Evolutionary conservation across 2,329 filamentous ascomycete species (phyloP).

Genomic region (Cladorrhinum sp.): DNA sequence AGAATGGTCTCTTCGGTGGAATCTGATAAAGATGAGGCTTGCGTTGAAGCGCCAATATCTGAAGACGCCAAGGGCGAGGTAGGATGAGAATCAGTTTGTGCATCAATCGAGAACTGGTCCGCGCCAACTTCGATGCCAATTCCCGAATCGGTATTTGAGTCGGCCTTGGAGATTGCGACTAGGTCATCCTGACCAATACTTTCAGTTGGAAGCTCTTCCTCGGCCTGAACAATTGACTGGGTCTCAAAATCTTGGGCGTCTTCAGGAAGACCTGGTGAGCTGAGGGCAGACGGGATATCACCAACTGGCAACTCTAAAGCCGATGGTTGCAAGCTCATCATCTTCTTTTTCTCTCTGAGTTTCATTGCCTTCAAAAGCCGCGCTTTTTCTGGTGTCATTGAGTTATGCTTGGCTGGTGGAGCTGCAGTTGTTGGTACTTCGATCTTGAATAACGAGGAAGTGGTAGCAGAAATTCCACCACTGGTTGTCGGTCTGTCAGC

Average conservation of each 20-base stretch:
- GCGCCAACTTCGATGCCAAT: conserved; percentile 50
- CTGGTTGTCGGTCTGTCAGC: conserved; percentile 35
- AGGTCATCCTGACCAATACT: conserved; percentile 33
- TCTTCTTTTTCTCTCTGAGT: conserved; percentile 75
- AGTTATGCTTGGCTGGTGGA: conserved; percentile 43
- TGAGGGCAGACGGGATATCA: conserved; percentile 28
- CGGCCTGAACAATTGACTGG: conserved; percentile 25
- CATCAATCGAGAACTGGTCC: conserved; percentile 48
- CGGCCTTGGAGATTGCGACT: conserved; percentile 34
- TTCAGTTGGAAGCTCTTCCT: conserved; percentile 27
- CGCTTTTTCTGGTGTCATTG: conserved; percentile 83
- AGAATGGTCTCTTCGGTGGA: conserved; percentile 59
- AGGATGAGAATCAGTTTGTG: conserved; percentile 56
- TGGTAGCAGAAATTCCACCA: conserved; percentile 39
- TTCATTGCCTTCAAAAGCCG: conserved; percentile 93
- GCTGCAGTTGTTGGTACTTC: conserved; percentile 36
- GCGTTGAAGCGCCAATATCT: conserved; percentile 58
- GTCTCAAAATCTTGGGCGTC: conserved; percentile 35
- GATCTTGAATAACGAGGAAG: conserved; percentile 45
- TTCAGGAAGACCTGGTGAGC: conserved; percentile 32
- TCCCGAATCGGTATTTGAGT: conserved; percentile 50
- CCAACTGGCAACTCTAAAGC: conserved; percentile 25
- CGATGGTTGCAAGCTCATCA: conserved; percentile 36
- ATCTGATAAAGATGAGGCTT: conserved; percentile 62
- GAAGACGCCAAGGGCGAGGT: conserved; percentile 54